Evolutionary conservation across 2,329 filamentous ascomycete genomes (phyloP).

Genomic region (Verticillium klebahnii): DNA sequence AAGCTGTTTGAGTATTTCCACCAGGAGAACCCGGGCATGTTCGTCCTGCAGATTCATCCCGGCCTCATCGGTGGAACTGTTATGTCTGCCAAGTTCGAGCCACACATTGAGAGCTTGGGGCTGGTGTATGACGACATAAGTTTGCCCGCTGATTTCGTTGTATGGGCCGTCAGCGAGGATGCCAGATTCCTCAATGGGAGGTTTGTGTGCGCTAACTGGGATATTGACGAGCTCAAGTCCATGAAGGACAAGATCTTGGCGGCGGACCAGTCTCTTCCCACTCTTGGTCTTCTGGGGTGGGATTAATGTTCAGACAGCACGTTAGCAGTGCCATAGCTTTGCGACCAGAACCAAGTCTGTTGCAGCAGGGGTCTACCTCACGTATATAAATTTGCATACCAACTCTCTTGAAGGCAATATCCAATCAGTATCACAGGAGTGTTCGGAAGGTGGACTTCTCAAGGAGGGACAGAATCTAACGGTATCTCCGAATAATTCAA

Average conservation of each 20-base stretch:
- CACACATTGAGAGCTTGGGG: background rate
- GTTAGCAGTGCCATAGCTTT: too few species aligned
- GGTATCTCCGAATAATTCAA: too few species aligned
- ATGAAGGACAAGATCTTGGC: background rate
- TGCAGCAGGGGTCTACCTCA: too few species aligned
- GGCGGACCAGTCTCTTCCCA: background rate
- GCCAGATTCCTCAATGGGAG: conserved; percentile 33
- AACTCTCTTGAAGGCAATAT: too few species aligned
- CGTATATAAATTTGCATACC: too few species aligned
- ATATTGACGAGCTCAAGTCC: conserved; percentile 30
- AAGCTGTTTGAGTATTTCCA: conserved; percentile 37
- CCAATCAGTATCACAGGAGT: too few species aligned
- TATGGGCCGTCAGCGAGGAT: conserved; percentile 33
- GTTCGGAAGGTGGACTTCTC: too few species aligned
- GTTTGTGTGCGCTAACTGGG: conserved; percentile 34
- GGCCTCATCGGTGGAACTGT: conserved; percentile 19
- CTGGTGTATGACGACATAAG: background rate
- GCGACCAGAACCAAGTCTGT: too few species aligned
- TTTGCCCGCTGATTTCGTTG: conserved; percentile 20
- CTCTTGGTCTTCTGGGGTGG: background rate
- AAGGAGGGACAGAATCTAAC: too few species aligned
- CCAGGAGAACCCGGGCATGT: conserved; percentile 31
- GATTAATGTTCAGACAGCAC: background rate
- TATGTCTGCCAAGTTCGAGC: conserved; percentile 9
- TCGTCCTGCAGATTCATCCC: conserved; percentile 37